Evolutionary conservation across 2,329 filamentous ascomycete genomes (phyloP), one percentile per base, ranked within the genome.

Genomic region (Fusarium sp.): DNA sequence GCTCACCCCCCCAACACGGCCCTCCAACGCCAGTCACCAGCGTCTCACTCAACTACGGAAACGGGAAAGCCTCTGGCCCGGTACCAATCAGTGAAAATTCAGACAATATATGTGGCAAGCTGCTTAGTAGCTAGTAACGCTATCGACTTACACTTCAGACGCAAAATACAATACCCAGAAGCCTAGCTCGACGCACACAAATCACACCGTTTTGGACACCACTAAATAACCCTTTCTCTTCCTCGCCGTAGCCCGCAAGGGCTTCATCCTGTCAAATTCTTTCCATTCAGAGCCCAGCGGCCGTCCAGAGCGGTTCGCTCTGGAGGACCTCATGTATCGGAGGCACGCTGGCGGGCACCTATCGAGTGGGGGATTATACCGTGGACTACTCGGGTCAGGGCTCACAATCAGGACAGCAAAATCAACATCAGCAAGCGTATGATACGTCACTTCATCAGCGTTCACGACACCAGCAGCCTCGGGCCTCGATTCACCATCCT

Each of bases 251-350:
- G 87, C 87, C 88, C 86, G 82, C 81, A 83, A 86, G 87, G 88
- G 87, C 86, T 83, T 83, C 83, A 78, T 81, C 82, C 80, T 80
- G 83, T 82, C 86, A 85, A 86, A 89, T 89, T 87, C 84, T 89
- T 84, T 87, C 88, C 81, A 86, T 89, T 81, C 88, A 89, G 85
- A 87, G 83, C 84, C 87, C 89, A 86, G 89, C 88, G 88, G 87
- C 88, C 90, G 90, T 91, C 90, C 90, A 91, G 91, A 89, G 91
- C 90, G 90, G 86, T 85, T 88, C 88, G 91, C 90, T 93, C 91
- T 93, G 91, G 91, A 90, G 90, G 90, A 88, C 90, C 90, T 90
- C 88, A 92, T 92, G 90, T 84, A 89, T 89, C 84, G 89, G 87
- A 87, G 89, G 85, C 89, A 92, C 89, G 86, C 90, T 93, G 90